These are phyloP conservation scores for Pouteria glomerata DNA, from an alignment of 148 eudicot species.

Conservation along the genomic window DNA sequence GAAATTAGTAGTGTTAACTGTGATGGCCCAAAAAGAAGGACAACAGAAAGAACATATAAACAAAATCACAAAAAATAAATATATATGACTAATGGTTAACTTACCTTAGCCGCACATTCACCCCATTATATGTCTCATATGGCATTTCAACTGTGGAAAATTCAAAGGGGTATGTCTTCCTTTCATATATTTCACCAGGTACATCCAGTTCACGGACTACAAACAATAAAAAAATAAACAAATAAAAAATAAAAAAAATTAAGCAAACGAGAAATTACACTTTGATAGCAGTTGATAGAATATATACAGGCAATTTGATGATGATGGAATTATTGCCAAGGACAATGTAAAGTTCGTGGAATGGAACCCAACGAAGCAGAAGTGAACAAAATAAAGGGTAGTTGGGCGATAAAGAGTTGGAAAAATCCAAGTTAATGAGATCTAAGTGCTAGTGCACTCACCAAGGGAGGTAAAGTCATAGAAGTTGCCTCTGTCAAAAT, in stretches of 20 bases:
- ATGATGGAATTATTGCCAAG: background rate
- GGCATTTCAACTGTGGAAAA: slow-evolving; percentile 99
- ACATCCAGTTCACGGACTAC: slow-evolving; percentile 97
- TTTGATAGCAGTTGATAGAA: too few relatives aligned
- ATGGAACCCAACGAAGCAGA: background rate
- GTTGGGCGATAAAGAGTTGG: background rate
- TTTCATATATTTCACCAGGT: slow-evolving; percentile 93
- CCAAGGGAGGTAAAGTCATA: slow-evolving; percentile 92
- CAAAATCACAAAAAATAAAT: background rate
- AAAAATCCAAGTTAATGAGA: background rate
- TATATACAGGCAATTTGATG: background rate
- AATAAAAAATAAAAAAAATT: background rate
- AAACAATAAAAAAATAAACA: background rate
- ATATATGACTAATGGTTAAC: slow-evolving; percentile 10
- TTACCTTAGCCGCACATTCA: slow-evolving; percentile 82
- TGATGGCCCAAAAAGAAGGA: background rate
- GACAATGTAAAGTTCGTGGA: background rate
- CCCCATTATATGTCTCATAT: slow-evolving; percentile 84
- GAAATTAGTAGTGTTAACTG: background rate
- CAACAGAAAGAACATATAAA: too few relatives aligned
- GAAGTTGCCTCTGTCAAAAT: slow-evolving; percentile 76
- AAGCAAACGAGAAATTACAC: too few relatives aligned
- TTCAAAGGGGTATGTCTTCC: slow-evolving; percentile 83
- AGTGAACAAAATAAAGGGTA: background rate
- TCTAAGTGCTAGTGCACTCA: slow-evolving; percentile 23